A percentile compares a stretch with the other conserved stretches of the same genome.
These are phyloP conservation scores for Coccomyxa sp. DNA, from an alignment of 139 green algal genomes.

Conservation along the genomic window DNA sequence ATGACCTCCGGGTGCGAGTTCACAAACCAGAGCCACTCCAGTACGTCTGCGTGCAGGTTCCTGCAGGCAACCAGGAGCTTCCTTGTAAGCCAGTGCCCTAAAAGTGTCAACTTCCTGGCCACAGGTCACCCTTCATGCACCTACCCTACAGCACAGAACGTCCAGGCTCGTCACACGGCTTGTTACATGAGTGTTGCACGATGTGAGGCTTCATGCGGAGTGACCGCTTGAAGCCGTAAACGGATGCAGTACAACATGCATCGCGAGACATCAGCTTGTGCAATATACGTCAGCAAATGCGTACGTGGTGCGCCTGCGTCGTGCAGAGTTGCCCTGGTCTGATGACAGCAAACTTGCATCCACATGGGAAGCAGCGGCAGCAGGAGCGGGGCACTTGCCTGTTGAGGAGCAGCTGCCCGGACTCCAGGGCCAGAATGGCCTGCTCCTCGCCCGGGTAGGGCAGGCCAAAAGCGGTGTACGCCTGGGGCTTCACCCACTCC, in stretches of 20 bases:
- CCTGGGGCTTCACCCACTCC: conserved; percentile 2
- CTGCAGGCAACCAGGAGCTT: too few species aligned
- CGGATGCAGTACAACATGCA: too few species aligned
- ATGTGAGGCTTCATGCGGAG: neutral
- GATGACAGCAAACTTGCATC: too few species aligned
- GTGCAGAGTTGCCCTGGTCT: too few species aligned
- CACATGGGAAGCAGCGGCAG: too few species aligned
- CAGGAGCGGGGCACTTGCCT: conserved; percentile 4
- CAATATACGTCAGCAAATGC: too few species aligned
- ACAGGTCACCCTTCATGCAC: neutral
- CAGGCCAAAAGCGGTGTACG: conserved; percentile 14
- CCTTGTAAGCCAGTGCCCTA: neutral
- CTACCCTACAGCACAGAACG: neutral
- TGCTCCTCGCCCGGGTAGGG: neutral
- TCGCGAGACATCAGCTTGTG: too few species aligned
- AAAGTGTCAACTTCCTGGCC: neutral
- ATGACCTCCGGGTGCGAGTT: conserved; percentile 25
- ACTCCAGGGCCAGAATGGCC: neutral
- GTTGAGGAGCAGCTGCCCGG: conserved; percentile 20
- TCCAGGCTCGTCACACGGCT: neutral
- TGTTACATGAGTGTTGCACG: neutral
- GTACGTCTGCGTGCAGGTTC: conserved; percentile 17
- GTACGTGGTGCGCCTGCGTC: too few species aligned
- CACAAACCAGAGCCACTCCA: conserved; percentile 37
- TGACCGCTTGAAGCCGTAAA: too few species aligned